These are phyloP conservation scores for Calendula officinalis DNA, from an alignment of 129 eudicot species.

Conservation along the genomic window DNA sequence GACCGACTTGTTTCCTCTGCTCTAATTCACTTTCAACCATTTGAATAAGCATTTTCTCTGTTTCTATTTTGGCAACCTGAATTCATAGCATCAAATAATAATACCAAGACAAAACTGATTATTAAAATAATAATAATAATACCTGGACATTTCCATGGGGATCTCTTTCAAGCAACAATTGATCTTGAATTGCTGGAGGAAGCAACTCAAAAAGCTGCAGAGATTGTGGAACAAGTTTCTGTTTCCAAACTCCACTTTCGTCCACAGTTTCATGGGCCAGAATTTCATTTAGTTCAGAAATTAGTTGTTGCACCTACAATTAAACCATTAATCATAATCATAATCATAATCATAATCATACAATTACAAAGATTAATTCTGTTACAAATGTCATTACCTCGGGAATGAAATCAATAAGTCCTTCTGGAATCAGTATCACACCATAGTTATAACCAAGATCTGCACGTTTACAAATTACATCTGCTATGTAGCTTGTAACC, in stretches of 20 bases:
- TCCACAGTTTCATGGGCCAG: conserved; percentile 78
- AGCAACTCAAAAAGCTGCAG: conserved; percentile 68
- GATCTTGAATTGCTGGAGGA: conserved; percentile 90
- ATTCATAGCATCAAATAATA: neutral
- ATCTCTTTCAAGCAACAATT: conserved; percentile 92
- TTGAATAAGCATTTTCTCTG: conserved; percentile 95
- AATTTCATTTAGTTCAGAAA: conserved; percentile 94
- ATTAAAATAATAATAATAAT: neutral
- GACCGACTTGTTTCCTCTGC: conserved; percentile 52
- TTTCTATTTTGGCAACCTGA: conserved; percentile 95
- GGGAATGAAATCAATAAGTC: conserved; percentile 95
- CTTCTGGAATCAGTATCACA: conserved; percentile 90
- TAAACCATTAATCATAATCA: neutral
- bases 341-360: conserved; percentile 4
- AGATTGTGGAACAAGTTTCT: conserved; percentile 70
- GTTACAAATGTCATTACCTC: conserved; percentile 49
- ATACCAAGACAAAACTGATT: neutral
- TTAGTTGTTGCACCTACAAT: conserved; percentile 82
- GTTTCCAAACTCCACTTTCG: conserved; percentile 83
- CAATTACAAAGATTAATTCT: neutral
- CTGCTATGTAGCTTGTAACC: conserved; percentile 77
- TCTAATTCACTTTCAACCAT: conserved; percentile 89
- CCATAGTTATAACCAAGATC: conserved; percentile 86
- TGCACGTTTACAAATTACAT: conserved; percentile 82
- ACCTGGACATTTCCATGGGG: conserved; percentile 99